Conservation (phyloP, 2,329 filamentous ascomycete species). For the Xylaria polymorpha region DNA sequence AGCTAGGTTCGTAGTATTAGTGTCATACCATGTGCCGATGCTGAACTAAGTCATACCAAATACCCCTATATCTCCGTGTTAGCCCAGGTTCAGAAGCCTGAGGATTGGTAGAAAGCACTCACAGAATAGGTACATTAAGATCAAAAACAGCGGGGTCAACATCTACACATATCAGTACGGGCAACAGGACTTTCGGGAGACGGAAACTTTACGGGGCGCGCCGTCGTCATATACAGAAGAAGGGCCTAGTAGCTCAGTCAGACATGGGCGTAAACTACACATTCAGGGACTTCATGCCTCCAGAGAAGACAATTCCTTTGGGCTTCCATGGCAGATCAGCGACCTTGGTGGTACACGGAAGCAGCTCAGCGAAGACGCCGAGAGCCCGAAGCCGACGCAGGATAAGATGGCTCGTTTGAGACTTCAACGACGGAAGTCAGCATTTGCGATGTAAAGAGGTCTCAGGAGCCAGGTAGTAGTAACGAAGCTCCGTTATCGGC, state of each 20-base stretch:
- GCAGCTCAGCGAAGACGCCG: slow-evolving; percentile 85
- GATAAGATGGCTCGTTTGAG: slow-evolving; percentile 79
- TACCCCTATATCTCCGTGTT: no score
- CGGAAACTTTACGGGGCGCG: slow-evolving; percentile 63
- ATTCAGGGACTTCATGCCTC: slow-evolving; percentile 51
- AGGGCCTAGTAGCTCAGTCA: slow-evolving; percentile 51
- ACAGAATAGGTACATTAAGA: slow-evolving; percentile 69
- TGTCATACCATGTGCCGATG: no score
- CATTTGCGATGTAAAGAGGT: no score
- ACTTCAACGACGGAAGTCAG: no score
- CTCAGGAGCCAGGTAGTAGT: no score
- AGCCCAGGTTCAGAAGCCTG: no score
- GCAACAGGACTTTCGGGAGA: slow-evolving; percentile 17
- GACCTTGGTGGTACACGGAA: slow-evolving; percentile 86
- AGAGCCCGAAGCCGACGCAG: slow-evolving; percentile 79
- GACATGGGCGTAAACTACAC: no score
- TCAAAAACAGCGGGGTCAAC: slow-evolving; percentile 86
- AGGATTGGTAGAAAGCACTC: slow-evolving; percentile 6
- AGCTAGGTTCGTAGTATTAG: slow-evolving; percentile 53
- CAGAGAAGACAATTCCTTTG: slow-evolving; percentile 83
- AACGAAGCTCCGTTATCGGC: no score
- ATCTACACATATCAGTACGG: slow-evolving; percentile 53
- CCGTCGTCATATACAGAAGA: slow-evolving; percentile 83
- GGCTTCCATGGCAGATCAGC: slow-evolving; percentile 81
- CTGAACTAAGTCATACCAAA: no score